A percentile compares a stretch with the other conserved stretches of the same genome.
Conservation (phyloP, 148 eudicot genomes). For the Diospyros kaki region DNA sequence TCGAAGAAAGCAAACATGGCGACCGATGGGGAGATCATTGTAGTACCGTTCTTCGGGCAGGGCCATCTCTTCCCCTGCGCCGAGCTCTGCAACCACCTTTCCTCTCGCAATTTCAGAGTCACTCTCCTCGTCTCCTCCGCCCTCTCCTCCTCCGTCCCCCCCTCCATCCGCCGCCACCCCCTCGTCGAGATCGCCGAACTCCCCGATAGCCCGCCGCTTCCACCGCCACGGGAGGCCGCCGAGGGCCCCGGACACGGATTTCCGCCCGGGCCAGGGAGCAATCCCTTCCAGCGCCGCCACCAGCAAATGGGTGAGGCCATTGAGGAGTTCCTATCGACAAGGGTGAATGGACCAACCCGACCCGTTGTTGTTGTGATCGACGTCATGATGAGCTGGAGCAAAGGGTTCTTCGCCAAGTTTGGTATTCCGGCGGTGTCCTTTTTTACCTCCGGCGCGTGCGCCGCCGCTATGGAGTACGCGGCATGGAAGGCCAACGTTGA, state of each 20-base stretch:
- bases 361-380: slow-evolving; percentile 53
- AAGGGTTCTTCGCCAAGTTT: slow-evolving; percentile 29
- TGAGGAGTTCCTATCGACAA: slow-evolving; percentile 23
- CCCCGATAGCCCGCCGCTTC: slow-evolving; percentile 11
- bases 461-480: slow-evolving; percentile 54
- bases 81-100: slow-evolving; percentile 48
- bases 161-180: slow-evolving; percentile 35
- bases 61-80: slow-evolving; percentile 55
- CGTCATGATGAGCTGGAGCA: slow-evolving; percentile 70
- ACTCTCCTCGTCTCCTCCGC: slow-evolving; percentile 42
- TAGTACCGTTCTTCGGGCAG: slow-evolving; percentile 24
- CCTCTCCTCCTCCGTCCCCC: slow-evolving; percentile 46
- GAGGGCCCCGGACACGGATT: not conserved
- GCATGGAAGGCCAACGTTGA: slow-evolving; percentile 32
- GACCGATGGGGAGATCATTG: not conserved
- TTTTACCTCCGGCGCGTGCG: slow-evolving; percentile 60
- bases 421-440: slow-evolving; percentile 37
- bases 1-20: not conserved
- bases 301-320: slow-evolving; percentile 32
- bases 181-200: slow-evolving; percentile 29
- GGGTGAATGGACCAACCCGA: slow-evolving; percentile 14
- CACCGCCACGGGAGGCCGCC: slow-evolving; percentile 18
- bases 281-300: slow-evolving; percentile 18
- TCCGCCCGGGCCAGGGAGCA: slow-evolving; percentile 5
- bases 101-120: slow-evolving; percentile 27